Evolutionary conservation across 2,329 filamentous ascomycete genomes (phyloP).

Genomic region (Diaporthe ilicicola): DNA sequence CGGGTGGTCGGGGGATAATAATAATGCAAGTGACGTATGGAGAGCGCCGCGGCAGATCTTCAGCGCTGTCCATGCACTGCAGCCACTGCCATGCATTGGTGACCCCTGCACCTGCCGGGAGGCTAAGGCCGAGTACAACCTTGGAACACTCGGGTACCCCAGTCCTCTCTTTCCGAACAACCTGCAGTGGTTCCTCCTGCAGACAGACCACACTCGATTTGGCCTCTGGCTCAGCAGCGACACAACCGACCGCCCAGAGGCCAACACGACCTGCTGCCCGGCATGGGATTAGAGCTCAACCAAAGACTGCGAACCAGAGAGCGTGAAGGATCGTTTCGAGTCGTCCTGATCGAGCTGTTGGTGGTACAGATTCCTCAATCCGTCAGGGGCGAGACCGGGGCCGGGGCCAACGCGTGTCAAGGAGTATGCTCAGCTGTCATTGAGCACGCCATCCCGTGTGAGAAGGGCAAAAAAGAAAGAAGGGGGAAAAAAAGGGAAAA

Average conservation of each 20-base stretch:
- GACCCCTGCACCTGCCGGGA: neutral
- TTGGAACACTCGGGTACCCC: neutral
- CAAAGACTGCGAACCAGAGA: neutral
- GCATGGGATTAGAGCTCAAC: neutral
- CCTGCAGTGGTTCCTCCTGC: neutral
- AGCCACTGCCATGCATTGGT: neutral
- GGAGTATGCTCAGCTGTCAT: too few species aligned
- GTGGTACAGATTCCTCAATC: neutral
- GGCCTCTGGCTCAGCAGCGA: too few species aligned
- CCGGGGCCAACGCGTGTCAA: neutral
- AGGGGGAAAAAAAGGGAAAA: neutral
- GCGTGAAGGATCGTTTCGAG: conserved; percentile 9
- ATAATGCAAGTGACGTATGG: conserved; percentile 10
- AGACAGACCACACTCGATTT: neutral
- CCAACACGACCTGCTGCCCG: neutral
- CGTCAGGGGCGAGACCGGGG: neutral
- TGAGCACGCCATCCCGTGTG: neutral
- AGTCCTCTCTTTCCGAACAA: neutral
- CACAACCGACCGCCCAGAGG: neutral
- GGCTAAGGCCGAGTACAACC: neutral
- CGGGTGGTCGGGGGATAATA: conserved; percentile 5
- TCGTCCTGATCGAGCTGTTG: neutral
- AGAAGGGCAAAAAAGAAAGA: neutral
- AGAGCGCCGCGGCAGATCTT: conserved; percentile 7
- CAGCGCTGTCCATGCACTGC: conserved; percentile 4